Evolutionary conservation across 176 grass and related monocot species (phyloP).

Genomic region (Phoenix dactylifera): DNA sequence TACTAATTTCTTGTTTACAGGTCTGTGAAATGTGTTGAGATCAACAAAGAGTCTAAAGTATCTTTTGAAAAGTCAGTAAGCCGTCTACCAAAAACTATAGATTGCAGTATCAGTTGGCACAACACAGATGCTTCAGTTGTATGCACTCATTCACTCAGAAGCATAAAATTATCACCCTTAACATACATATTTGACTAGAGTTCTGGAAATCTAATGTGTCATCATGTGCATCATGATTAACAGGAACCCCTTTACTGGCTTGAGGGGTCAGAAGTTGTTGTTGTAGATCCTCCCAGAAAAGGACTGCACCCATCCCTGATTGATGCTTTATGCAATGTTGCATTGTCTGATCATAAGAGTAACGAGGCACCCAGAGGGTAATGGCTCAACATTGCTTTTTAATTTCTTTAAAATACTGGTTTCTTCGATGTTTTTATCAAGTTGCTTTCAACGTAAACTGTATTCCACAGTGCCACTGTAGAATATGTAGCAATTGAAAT

Average conservation of each 20-base stretch:
- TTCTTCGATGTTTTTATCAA: too few species aligned
- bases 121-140: constrained; percentile 91
- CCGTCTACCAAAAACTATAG: constrained; percentile 60
- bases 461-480: too few species aligned
- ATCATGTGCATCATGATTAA: constrained; percentile 23
- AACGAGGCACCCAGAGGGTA: constrained; percentile 51
- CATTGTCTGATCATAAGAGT: constrained; percentile 50
- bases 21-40: constrained; percentile 96
- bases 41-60: constrained; percentile 83
- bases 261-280: constrained; percentile 63
- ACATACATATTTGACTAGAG: too few species aligned
- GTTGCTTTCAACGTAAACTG: too few species aligned
- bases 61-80: constrained; percentile 86
- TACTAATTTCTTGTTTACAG: constrained; percentile 36
- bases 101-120: constrained; percentile 86
- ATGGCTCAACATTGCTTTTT: constrained; percentile 7
- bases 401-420: too few species aligned
- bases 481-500: too few species aligned
- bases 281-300: constrained; percentile 98
- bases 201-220: too few species aligned
- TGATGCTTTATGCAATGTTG: constrained; percentile 58
- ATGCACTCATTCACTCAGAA: constrained; percentile 21
- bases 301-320: constrained; percentile 78
- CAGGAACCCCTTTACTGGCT: constrained; percentile 90
- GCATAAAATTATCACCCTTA: background rate